A percentile compares a stretch with the other conserved stretches of the same genome.
Evolutionary conservation across 2,329 filamentous ascomycete genomes (phyloP).

Genomic region (Penicillium sp.): DNA sequence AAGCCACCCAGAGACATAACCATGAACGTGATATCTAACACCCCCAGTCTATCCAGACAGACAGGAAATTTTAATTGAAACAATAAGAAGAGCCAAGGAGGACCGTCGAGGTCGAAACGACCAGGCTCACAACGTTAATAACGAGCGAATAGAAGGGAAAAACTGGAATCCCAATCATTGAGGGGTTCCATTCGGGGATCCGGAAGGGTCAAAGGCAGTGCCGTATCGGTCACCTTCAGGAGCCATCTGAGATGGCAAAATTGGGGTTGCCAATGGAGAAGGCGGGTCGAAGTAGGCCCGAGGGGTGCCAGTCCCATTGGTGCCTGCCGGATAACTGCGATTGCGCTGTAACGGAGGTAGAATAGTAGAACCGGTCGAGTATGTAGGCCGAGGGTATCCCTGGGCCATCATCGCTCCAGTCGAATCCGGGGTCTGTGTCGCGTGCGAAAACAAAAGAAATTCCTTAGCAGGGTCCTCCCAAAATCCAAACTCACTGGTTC

Average conservation of each 20-base stretch:
- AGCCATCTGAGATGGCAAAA: slow-evolving; percentile 37
- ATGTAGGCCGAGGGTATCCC: slow-evolving; percentile 36
- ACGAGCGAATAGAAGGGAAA: neutral
- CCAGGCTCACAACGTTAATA: neutral
- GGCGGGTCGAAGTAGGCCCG: slow-evolving; percentile 36
- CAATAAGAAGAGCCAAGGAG: slow-evolving; percentile 14
- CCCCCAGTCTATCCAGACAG: slow-evolving; percentile 37
- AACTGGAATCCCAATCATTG: slow-evolving; percentile 19
- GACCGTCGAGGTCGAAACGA: slow-evolving; percentile 13
- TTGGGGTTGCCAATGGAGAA: slow-evolving; percentile 33
- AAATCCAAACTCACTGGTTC: slow-evolving; percentile 22
- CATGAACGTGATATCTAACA: slow-evolving; percentile 26
- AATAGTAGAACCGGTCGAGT: slow-evolving; percentile 34
- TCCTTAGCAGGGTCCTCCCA: slow-evolving; percentile 29
- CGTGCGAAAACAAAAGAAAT: slow-evolving; percentile 21
- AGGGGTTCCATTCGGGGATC: slow-evolving; percentile 34
- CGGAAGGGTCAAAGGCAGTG: slow-evolving; percentile 32
- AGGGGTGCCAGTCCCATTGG: slow-evolving; percentile 30
- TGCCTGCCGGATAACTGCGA: slow-evolving; percentile 31
- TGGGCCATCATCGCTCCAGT: slow-evolving; percentile 39
- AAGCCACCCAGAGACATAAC: slow-evolving; percentile 27
- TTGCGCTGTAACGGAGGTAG: slow-evolving; percentile 38
- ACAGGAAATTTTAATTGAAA: slow-evolving; percentile 17
- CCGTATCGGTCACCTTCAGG: slow-evolving; percentile 36
- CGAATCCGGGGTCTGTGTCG: slow-evolving; percentile 35